phyloP scores from a whole-genome alignment of 192 early-diverging fungal species.

The Entomortierella parvispora region DNA sequence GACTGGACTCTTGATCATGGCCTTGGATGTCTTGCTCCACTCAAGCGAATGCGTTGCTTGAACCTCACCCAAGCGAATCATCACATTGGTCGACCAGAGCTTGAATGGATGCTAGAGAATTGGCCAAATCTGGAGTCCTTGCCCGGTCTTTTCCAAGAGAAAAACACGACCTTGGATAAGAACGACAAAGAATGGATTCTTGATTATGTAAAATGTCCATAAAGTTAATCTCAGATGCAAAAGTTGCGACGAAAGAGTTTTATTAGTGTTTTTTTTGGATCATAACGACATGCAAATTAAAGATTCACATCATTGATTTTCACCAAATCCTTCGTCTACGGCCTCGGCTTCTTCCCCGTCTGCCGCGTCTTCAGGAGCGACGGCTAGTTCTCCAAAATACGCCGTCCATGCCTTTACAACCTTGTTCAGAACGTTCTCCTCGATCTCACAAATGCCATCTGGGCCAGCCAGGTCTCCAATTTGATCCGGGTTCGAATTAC shows the following conservation, averaged over 20 bases:
- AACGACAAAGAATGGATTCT: conserved; percentile 7
- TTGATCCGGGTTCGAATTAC: conserved; percentile 79
- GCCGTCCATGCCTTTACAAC: conserved; percentile 75
- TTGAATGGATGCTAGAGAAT: neutral
- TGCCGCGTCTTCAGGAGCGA: conserved; percentile 2
- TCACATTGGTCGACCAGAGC: neutral
- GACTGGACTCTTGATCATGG: neutral
- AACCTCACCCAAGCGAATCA: neutral
- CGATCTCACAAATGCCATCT: conserved; percentile 78
- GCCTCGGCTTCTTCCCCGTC: conserved; percentile 7
- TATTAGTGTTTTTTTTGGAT: too few species aligned
- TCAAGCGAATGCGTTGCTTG: neutral
- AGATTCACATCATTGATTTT: too few species aligned
- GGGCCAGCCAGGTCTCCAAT: conserved; percentile 65
- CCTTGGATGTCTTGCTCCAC: neutral
- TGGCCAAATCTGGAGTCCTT: neutral
- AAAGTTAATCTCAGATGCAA: too few species aligned
- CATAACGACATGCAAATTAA: neutral
- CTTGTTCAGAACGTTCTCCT: conserved; percentile 76
- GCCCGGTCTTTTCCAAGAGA: neutral
- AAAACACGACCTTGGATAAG: neutral
- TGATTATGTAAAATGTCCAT: too few species aligned
- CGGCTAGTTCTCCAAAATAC: conserved; percentile 83
- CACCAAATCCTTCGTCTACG: too few species aligned
- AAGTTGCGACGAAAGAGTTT: too few species aligned